Base-by-base conservation (phyloP, 1,284 basidiomycete species). In the Apiotrichum veenhuisii region DNA sequence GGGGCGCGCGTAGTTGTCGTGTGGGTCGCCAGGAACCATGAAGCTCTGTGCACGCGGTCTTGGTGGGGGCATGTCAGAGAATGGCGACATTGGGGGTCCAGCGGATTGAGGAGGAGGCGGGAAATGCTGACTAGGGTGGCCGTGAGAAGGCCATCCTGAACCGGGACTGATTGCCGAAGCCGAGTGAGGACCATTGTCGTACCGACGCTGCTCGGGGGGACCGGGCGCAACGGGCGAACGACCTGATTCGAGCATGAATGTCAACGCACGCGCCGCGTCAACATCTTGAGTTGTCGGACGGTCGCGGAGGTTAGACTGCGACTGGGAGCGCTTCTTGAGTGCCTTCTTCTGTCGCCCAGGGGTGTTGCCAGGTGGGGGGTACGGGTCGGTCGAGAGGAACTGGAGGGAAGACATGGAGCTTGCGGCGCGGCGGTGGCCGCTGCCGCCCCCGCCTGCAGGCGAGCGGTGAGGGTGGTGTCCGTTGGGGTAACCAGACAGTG, bases 251-350 rank as follows among this genome's bases (percentile, higher is more conserved):
- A 73, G 62, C 72, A 76, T 73, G 17, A 58, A 68, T 5, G 74
- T 70, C 5, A 76, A 49, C 0, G 74, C 74, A 40, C 69, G 70
- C 2, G 74, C 74, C 2, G 74, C 74, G 57, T 76, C 70, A 23
- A 76, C 70, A 54, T 76, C 74, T 55, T 74, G 74, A 10, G 61
- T 66, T 10, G 71, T 70, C 2, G 71, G 55, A 10, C 56, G 53
- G 30, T 57, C 56, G 36, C 61, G 60, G n/a, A 63, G 52, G 48
- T 65, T 62, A 14, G 71, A 73, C 55, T 76, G 73, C 9, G 63
- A 66, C 52, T 73, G 66, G 7, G 68, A 70, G 40, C 74, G 64
- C 53, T 70, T 71, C 66, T 74, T 74, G 33, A 68, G 34, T 2
- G 33, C 10, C 48, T 55, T 53, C 49, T 54, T 59, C 36, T 45